Conservation (phyloP, 495 filamentous ascomycete species). For the Letharia lupina region DNA sequence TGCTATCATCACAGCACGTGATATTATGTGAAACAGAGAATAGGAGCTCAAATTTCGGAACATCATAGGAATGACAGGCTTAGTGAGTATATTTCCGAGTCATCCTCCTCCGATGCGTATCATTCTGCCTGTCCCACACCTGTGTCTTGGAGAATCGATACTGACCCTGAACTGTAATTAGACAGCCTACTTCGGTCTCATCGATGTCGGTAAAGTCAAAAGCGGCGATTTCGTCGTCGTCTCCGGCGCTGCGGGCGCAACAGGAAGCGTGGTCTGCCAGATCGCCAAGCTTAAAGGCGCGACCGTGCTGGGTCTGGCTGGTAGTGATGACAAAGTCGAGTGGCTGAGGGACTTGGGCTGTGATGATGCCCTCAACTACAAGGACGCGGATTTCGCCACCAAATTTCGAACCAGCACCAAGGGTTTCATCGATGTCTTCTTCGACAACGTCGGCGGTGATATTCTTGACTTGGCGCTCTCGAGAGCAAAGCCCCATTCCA, state of each 20-base stretch:
- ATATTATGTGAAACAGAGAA: background rate
- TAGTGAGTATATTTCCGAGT: background rate
- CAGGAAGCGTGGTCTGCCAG: slow-evolving; percentile 60
- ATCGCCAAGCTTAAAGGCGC: slow-evolving; percentile 57
- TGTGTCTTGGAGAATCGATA: too few relatives aligned
- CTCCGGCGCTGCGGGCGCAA: slow-evolving; percentile 62
- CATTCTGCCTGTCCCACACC: background rate
- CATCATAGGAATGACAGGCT: background rate
- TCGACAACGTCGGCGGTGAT: slow-evolving; percentile 50
- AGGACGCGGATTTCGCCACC: slow-evolving; percentile 38
- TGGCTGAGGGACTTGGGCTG: background rate
- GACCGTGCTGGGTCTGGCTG: slow-evolving; percentile 45
- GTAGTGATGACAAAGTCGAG: slow-evolving; percentile 39
- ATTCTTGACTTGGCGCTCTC: slow-evolving; percentile 47
- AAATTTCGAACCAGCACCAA: slow-evolving; percentile 41
- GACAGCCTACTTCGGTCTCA: slow-evolving; percentile 61
- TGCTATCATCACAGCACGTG: slow-evolving; percentile 16
- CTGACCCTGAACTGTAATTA: slow-evolving; percentile 41
- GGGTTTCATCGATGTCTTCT: slow-evolving; percentile 49
- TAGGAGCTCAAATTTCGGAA: background rate
- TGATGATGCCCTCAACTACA: background rate
- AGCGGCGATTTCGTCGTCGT: slow-evolving; percentile 57
- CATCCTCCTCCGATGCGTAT: background rate
- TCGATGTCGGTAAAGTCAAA: slow-evolving; percentile 48
- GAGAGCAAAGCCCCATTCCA: slow-evolving; percentile 37